Evolutionary conservation across 352 stramenopile genomes (phyloP), one percentile per base, ranked within the genome.

Genomic region (Globisporangium acanthophoron): DNA sequence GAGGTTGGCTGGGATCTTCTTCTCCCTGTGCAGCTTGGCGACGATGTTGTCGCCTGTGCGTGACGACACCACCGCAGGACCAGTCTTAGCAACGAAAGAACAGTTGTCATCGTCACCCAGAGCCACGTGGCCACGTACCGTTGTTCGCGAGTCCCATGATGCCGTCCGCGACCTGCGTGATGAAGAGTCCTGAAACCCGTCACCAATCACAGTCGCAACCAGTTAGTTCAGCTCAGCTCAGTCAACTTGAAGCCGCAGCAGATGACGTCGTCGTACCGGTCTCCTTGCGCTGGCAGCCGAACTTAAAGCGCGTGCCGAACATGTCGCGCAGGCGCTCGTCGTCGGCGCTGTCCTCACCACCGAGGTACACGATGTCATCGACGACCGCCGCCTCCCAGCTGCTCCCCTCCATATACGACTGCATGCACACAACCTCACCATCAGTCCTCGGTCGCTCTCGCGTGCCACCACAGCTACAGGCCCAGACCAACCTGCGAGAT

Each of bases 331-430:
- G 62, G 20, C 62, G 59, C 27, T 90, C 69, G 2, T 68, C 68
- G 41, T 85, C 64, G 11, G 65, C 60, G 29, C 73, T 73, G 5
- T 58, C 70, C 15, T 82, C 80, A n/a, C 81, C 78, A 43, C 85
- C 85, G 16, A 94, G 66, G 83, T 83, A 94, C 54, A 87, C 80
- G 21, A 92, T 54, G 51, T 95, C 85, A 39, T 92, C 71, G 13
- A 96, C 71, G 39, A 95, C 71, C 13, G 90, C 69, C 3, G 85
- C 85, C 29, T 79, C 70, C 88, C 87, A 96, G 71, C 88, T 90
- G 58, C 87, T 96, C 39, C 87, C 86, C 73, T 96, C 87, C 21
- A 83, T 89, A 62, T 96, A 96, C 43, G 72, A 83, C 80, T 92
- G 56, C 12, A 50, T 31, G 40, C 18, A 55, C 20, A 45, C 40